Evolutionary conservation across 495 filamentous ascomycete species (phyloP), one percentile per base, ranked within the genome.

Genomic region (Clavariopsis aquatica): DNA sequence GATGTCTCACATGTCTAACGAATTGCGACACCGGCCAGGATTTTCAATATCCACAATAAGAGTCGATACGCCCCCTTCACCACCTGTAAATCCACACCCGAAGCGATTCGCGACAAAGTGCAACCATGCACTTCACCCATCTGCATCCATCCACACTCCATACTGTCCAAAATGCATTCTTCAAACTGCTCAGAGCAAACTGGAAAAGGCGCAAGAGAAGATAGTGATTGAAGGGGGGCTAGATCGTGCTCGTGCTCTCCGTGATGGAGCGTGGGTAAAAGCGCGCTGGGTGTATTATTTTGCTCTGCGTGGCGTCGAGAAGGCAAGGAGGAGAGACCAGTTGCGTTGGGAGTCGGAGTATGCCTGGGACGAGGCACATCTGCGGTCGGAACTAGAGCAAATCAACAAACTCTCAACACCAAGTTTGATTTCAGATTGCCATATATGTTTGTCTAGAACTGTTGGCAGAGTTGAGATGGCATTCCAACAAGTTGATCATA

Each of bases 311-410:
- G 28, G 29, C 6, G 10, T 56, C 24, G 52, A 56, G 29, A 34
- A 56, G 28, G 52, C 29, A 31, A 56, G 29, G 22, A 38, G 41
- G 34, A 56, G 29, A 38, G 52, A 38, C 20, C 52, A 56, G 29
- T 22, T 56, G 29, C 52, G 29, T 15, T 34, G 28, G 52, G 52
- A 56, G 34, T 17, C 29, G 13, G 52, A 56, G 52, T n/a, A 38
- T 4, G 52, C 52, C 20, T 56, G 52, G 52, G 52, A 56, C 20
- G 52, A 36, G 29, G 52, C 52, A n/a, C 52, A 56, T 22, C 22
- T 29, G 3, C 20, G 7, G 34, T 34, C 52, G 28, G 15, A 52
- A 15, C 13, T 29, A 2, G 22, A 19, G 17, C 29, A 31, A 29
- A 31, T 52, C 1, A 22, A 28, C 20, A 17, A 38, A 41, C 29